Evolutionary conservation across 1,284 basidiomycete genomes (phyloP), one percentile per base, ranked within the genome.

Genomic region (Trametes hirsuta): DNA sequence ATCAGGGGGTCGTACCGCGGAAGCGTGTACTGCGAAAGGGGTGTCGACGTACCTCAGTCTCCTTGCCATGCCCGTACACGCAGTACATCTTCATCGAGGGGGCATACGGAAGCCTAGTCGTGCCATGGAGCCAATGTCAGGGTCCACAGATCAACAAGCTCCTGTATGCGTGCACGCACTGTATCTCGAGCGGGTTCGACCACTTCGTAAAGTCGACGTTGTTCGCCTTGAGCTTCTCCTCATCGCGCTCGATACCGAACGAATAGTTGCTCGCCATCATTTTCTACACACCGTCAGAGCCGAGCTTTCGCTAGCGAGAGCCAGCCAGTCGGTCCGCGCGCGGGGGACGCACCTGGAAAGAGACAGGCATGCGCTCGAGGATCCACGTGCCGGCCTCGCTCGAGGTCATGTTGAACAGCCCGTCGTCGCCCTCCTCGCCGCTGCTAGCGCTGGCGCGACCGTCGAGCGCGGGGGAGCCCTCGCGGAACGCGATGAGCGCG

Each of bases 21-120:
- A 3, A 44, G 41, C 11, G n/a, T 2, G 6, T 12, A 53, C 47
- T 51, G 35, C 39, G 35, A 49, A 39, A n/a, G n/a, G 25, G 18
- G 18, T 18, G 18, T 18, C 18, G 18, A 18, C 40, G 69, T 47
- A 90, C 91, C 83, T 98, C 97, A 0, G 97, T 99, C 68, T 96
- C 91, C 73, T 98, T 98, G 21, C 97, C 97, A 66, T 94, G 90
- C 0, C 97, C 97, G 75, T 99, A 98, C 9, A 96, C 83, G 68
- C 97, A 98, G 75, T 90, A 94, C 22, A 98, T 88, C 73, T 92
- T 95, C 89, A 98, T 93, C 1, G 88, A 91, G 0, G 96, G 96
- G 0, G 97, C 97, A 51, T 89, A 78, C 0, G 97, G 97, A n/a
- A 95, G 78, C 69, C 90, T 93, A 63, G 4, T 45, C n/a, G 25